Evolutionary conservation across 2,329 filamentous ascomycete genomes (phyloP).

Genomic region (Stenocarpella maydis): DNA sequence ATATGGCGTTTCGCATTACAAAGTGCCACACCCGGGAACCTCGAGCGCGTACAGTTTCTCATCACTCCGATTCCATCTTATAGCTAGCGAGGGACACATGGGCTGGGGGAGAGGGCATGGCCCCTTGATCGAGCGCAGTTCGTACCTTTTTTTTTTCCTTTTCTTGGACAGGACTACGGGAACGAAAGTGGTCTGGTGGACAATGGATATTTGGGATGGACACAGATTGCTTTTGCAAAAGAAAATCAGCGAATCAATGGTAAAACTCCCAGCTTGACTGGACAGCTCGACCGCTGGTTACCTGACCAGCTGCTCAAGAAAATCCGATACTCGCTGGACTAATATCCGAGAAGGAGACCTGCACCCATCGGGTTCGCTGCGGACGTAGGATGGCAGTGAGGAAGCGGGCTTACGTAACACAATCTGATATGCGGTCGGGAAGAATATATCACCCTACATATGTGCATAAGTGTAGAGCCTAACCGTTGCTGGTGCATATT

Average conservation of each 20-base stretch:
- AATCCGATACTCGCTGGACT: too few relatives aligned
- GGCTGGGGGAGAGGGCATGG: neutral
- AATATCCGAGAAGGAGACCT: too few relatives aligned
- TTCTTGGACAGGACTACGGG: neutral
- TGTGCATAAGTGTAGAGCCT: slow-evolving; percentile 10
- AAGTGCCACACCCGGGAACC: neutral
- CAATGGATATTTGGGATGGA: neutral
- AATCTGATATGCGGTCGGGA: neutral
- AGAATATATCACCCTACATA: neutral
- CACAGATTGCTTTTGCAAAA: neutral
- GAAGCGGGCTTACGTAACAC: neutral
- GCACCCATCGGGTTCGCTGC: neutral
- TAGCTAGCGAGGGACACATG: neutral
- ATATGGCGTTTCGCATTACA: neutral
- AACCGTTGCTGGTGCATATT: neutral
- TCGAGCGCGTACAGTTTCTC: neutral
- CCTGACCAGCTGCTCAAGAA: neutral
- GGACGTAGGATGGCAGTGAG: neutral
- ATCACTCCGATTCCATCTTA: neutral
- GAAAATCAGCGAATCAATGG: slow-evolving; percentile 1
- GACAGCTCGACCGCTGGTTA: neutral
- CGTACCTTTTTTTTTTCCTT: neutral
- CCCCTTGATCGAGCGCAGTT: neutral
- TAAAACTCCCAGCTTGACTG: neutral
- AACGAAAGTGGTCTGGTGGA: neutral